Percentiles rank a stretch among this genome's conserved stretches.
phyloP scores from a whole-genome alignment of 2,329 filamentous ascomycete genomes.

The Cryphonectria parasitica region DNA sequence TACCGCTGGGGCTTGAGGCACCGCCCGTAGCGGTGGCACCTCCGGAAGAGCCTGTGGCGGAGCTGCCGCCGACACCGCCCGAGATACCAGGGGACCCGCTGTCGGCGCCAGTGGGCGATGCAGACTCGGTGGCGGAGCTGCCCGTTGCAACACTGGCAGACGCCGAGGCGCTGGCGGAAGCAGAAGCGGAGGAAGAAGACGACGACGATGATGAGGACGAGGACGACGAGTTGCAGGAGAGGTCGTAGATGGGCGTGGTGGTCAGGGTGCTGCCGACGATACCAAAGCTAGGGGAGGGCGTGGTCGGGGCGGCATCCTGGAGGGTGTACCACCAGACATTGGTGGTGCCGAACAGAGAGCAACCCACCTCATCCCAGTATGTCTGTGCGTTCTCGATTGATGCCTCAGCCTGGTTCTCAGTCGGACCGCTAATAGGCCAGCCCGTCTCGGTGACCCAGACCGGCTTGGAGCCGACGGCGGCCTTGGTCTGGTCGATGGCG shows the following conservation, averaged over 20 bases:
- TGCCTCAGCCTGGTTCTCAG: slow-evolving; percentile 21
- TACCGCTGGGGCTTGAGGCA: slow-evolving; percentile 15
- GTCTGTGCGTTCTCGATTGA: slow-evolving; percentile 64
- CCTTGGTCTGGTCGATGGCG: slow-evolving; percentile 63
- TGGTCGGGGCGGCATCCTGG: slow-evolving; percentile 65
- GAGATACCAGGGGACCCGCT: slow-evolving; percentile 19
- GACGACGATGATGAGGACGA: slow-evolving; percentile 26
- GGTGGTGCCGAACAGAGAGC: slow-evolving; percentile 64
- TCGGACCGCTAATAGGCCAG: slow-evolving; percentile 28
- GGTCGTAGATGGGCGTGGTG: slow-evolving; percentile 63
- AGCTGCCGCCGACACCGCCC: slow-evolving; percentile 1
- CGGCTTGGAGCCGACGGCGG: slow-evolving; percentile 45
- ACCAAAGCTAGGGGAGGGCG: slow-evolving; percentile 72
- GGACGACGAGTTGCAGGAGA: slow-evolving; percentile 57
- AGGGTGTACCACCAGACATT: slow-evolving; percentile 81
- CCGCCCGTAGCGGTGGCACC: slow-evolving; percentile 11
- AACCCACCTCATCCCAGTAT: slow-evolving; percentile 81
- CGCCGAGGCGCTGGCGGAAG: neutral
- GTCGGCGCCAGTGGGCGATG: neutral
- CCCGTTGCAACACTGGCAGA: neutral
- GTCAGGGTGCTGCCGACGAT: slow-evolving; percentile 61
- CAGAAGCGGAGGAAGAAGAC: slow-evolving; percentile 5
- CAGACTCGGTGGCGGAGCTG: neutral
- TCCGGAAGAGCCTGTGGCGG: slow-evolving; percentile 4
- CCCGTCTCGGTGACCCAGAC: slow-evolving; percentile 30